A percentile compares a stretch with the other conserved stretches of the same genome.
Conservation (phyloP, 495 filamentous ascomycete genomes). For the Aspergillus steynii region DNA sequence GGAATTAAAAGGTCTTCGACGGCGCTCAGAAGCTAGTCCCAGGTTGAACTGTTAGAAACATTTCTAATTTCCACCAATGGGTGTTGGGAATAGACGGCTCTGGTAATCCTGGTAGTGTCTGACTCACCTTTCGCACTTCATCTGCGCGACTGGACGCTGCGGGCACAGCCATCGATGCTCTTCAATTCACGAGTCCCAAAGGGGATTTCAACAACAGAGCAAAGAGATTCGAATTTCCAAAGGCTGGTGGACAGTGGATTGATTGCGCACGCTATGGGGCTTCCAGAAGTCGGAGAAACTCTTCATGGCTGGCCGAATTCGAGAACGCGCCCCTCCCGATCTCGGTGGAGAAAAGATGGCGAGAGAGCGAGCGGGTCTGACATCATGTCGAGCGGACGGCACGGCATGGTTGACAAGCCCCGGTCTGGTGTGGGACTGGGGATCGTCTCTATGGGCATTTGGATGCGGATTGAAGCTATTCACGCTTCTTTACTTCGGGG, state of each 20-base stretch:
- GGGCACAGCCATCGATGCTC: slow-evolving; percentile 27
- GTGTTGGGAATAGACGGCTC: neutral
- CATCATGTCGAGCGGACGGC: slow-evolving; percentile 26
- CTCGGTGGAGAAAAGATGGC: slow-evolving; percentile 26
- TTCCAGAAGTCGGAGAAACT: neutral
- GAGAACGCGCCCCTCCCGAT: slow-evolving; percentile 41
- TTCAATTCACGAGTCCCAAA: neutral
- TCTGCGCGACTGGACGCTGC: slow-evolving; percentile 36
- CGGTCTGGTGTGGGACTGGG: neutral
- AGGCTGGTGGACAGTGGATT: neutral
- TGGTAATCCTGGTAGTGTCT: neutral
- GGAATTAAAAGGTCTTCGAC: slow-evolving; percentile 75
- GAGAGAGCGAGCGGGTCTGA: slow-evolving; percentile 31
- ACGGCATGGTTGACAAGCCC: neutral
- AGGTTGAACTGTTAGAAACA: slow-evolving; percentile 3
- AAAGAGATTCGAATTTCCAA: slow-evolving; percentile 12
- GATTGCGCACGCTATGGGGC: neutral
- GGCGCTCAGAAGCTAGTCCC: slow-evolving; percentile 64
- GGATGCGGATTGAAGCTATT: too few relatives aligned
- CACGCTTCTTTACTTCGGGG: too few relatives aligned
- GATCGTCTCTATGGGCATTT: neutral
- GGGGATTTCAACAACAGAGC: neutral
- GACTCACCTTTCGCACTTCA: slow-evolving; percentile 48
- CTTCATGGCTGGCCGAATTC: slow-evolving; percentile 38
- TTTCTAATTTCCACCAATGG: neutral